Conservation (phyloP, 768 basidiomycete species). For the Russula brevipes region DNA sequence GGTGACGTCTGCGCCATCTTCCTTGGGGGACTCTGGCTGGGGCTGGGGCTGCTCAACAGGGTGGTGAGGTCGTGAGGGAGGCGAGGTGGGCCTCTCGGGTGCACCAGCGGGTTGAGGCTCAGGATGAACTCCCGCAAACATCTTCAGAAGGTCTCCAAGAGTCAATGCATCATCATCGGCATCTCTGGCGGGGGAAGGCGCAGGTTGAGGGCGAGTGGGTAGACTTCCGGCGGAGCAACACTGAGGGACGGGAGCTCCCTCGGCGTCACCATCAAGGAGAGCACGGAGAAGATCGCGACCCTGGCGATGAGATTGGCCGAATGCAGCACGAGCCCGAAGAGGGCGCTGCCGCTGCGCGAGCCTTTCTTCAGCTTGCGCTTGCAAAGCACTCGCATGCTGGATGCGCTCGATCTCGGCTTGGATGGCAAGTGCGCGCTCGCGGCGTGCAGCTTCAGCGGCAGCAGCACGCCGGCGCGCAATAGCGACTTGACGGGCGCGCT, state of each 20-base stretch:
- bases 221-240: neutral
- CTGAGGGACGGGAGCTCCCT: neutral
- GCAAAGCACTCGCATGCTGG: neutral
- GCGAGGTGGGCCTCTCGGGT: neutral
- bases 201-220: too few species aligned
- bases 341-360: neutral
- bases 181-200: neutral
- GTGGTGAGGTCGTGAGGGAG: neutral
- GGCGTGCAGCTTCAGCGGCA: neutral
- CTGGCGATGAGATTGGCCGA: neutral
- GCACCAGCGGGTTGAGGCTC: neutral
- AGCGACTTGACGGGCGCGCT: slow-evolving; percentile 5
- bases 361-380: neutral
- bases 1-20: neutral
- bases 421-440: slow-evolving; percentile 1
- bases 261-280: neutral
- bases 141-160: neutral
- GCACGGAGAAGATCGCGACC: neutral
- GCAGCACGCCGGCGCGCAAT: slow-evolving; percentile 2
- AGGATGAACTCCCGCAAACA: neutral
- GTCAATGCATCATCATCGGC: neutral
- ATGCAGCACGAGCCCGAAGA: neutral
- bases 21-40: neutral
- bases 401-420: slow-evolving; percentile 2
- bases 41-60: neutral